These are phyloP conservation scores for Atkinsonella texensis DNA, from an alignment of 2,329 filamentous ascomycete genomes.

Conservation along the genomic window DNA sequence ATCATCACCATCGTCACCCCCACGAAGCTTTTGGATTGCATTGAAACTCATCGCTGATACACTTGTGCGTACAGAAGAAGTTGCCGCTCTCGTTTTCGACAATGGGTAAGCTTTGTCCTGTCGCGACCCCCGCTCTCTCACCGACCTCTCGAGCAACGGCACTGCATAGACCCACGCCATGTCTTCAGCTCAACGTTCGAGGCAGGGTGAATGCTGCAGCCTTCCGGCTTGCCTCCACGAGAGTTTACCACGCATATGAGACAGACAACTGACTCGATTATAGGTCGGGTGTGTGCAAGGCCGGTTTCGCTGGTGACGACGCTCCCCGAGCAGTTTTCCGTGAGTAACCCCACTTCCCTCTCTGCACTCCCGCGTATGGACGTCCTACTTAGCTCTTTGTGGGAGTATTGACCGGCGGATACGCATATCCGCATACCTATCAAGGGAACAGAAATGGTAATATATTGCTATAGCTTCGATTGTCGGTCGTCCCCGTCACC, in stretches of 20 bases:
- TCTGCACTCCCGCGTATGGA: constrained; percentile 1
- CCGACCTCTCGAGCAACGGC: constrained; percentile 17
- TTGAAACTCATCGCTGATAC: constrained; percentile 27
- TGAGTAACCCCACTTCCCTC: constrained; percentile 48
- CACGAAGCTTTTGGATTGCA: not conserved
- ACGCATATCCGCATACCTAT: not conserved
- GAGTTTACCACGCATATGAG: not conserved
- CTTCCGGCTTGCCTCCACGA: not conserved
- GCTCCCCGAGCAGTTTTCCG: constrained; percentile 99
- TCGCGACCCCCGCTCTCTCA: constrained; percentile 19
- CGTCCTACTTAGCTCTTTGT: constrained; percentile 10
- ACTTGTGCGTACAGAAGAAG: constrained; percentile 68
- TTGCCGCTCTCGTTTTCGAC: constrained; percentile 99
- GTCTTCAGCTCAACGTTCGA: not conserved
- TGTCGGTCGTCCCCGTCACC: constrained; percentile 97
- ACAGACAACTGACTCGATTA: constrained; percentile 26
- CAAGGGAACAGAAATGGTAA: constrained; percentile 21
- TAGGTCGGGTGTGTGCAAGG: constrained; percentile 99
- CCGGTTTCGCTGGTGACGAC: constrained; percentile 99
- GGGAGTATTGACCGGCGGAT: constrained; percentile 2
- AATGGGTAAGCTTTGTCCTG: constrained; percentile 79
- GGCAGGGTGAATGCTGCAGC: not conserved
- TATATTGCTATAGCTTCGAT: constrained; percentile 64
- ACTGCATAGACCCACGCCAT: constrained; percentile 5
- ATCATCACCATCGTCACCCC: no score